Base-by-base conservation (phyloP, 805 yeast genomes). In the Cyberlindnera sargentensis region DNA sequence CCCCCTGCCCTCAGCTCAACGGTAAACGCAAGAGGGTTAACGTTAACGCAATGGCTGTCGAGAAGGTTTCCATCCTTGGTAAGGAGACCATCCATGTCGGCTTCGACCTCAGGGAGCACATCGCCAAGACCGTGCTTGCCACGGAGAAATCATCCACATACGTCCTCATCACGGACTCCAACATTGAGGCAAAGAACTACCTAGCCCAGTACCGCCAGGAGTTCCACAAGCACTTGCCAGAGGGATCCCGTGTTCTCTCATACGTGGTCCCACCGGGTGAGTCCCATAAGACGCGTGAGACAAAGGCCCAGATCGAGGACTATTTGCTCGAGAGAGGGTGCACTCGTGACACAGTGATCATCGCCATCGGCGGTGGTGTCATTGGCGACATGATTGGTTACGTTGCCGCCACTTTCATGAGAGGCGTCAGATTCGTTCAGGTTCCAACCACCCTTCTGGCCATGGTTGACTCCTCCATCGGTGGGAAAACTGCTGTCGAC, bases 301-400 rank as follows among this genome's bases (percentile, higher is more conserved):
- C 96, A 31, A 93, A 93, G 65, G 98, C 93, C 27, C 80, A 78
- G 8, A 90, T 93, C 44, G 99, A 93, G 67, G 99, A 93, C 65
- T 91, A 75, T 65, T 68, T 93, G 57, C 73, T 93, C 48, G 57
- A 66, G 5, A 67, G 87, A 58, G 95, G 95, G 26, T 93, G 99
- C 64, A 93, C 98, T 11, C 78, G 99, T 65, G 99, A 93, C 62
- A 89, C 98, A 3, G 87, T 93, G 26, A 80, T 93, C 45, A 67
- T 93, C 39, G 99, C 99, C 7, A 78, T 93, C 47, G 99, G 99
- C 48, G 99, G 99, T 52, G 99, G 99, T 55, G 95, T 93, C 41
- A 91, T 93, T 64, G 99, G 99, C 47, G 99, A 93, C 61, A 91
- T 93, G 99, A 86, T 91, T 52, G 99, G 99, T 4, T 93, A 80